Percentiles rank a stretch among this genome's conserved stretches.
Conservation (phyloP, 768 basidiomycete genomes). For the Erythrobasidium yunnanense region DNA sequence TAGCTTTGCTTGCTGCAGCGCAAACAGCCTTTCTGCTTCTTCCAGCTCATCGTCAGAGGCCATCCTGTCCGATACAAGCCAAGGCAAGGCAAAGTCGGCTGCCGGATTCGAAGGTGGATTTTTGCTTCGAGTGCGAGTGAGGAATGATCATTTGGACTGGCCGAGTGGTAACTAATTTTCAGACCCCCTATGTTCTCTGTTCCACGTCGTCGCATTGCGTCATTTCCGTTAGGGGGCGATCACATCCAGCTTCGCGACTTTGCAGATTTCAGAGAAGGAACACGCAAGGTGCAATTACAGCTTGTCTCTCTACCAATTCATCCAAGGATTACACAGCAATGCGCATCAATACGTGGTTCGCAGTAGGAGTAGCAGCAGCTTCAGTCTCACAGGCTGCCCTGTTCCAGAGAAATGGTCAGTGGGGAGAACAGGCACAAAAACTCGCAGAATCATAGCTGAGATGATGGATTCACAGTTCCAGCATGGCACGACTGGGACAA, state of each 20-base stretch:
- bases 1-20: background rate
- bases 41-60: background rate
- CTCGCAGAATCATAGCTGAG: background rate
- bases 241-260: too few relatives aligned
- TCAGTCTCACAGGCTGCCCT: slow-evolving; percentile 7
- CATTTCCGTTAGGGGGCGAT: too few relatives aligned
- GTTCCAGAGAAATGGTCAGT: slow-evolving; percentile 17
- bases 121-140: too few relatives aligned
- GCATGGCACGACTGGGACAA: slow-evolving; percentile 50
- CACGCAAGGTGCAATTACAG: background rate
- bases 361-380: background rate
- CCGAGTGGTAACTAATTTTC: too few relatives aligned
- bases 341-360: background rate
- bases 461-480: background rate
- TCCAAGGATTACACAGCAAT: background rate
- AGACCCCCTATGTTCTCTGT: too few relatives aligned
- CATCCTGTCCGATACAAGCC: background rate
- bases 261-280: background rate
- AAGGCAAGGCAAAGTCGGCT: background rate
- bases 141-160: too few relatives aligned
- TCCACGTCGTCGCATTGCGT: too few relatives aligned
- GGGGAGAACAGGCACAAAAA: background rate
- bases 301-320: background rate
- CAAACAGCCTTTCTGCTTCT: background rate
- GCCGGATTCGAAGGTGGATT: too few relatives aligned